Conservation (phyloP, 129 eudicot genomes). For the Arctium lappa region DNA sequence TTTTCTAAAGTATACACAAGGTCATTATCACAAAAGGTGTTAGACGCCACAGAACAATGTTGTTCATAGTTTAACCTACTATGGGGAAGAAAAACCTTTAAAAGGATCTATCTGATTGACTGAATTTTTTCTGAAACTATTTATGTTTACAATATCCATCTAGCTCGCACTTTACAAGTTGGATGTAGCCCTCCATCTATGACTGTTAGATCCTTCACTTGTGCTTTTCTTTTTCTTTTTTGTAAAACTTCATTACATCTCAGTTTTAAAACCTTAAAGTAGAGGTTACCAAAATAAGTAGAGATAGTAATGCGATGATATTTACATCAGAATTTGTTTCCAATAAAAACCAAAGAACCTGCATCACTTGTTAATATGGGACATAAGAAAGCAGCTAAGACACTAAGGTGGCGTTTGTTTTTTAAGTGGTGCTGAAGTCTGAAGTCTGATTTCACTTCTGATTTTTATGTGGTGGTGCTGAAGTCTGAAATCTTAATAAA, state of each 20-base stretch:
- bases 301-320: not conserved
- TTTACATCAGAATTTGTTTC: not conserved
- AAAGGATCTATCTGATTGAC: not conserved
- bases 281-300: not conserved
- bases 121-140: not conserved
- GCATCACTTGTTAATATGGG: not conserved
- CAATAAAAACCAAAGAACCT: not conserved
- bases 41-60: no score
- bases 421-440: no score
- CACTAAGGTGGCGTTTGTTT: no score
- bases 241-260: not conserved
- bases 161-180: not conserved
- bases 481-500: no score
- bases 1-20: not conserved
- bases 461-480: no score
- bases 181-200: not conserved
- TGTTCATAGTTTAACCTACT: no score
- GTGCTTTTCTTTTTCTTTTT: not conserved
- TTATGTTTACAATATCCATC: not conserved
- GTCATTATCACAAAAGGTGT: no score
- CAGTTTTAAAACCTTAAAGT: not conserved
- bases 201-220: not conserved
- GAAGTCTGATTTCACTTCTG: no score
- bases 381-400: not conserved
- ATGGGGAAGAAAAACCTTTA: no score